These are phyloP conservation scores for Neofusicoccum cordaticola DNA, from an alignment of 2,329 filamentous ascomycete genomes.

Conservation along the genomic window DNA sequence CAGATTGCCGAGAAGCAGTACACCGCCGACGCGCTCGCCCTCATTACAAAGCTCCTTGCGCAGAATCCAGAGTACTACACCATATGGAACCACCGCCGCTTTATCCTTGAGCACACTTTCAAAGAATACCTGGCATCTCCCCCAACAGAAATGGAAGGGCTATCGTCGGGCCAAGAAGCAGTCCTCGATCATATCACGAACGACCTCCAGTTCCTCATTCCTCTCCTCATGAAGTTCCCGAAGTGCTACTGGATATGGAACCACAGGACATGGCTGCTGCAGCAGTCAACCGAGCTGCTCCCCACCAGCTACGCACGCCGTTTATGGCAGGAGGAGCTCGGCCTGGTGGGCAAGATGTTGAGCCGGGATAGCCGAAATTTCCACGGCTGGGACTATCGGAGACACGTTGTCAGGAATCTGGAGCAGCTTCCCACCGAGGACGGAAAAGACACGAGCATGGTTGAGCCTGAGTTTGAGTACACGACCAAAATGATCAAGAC, in stretches of 20 bases:
- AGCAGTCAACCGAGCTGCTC: slow-evolving; percentile 66
- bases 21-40: slow-evolving; percentile 58
- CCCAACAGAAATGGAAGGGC: slow-evolving; percentile 40
- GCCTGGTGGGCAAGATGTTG: slow-evolving; percentile 83
- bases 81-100: slow-evolving; percentile 83
- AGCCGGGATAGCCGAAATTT: slow-evolving; percentile 85
- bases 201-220: slow-evolving; percentile 80
- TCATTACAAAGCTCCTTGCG: slow-evolving; percentile 69
- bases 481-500: slow-evolving; percentile 81
- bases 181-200: slow-evolving; percentile 59
- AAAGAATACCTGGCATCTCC: slow-evolving; percentile 2
- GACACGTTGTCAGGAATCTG: slow-evolving; percentile 72
- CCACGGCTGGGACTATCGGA: slow-evolving; percentile 91
- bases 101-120: slow-evolving; percentile 64
- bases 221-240: slow-evolving; percentile 78
- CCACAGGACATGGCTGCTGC: slow-evolving; percentile 81
- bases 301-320: slow-evolving; percentile 54
- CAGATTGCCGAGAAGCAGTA: slow-evolving; percentile 49
- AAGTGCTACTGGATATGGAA: slow-evolving; percentile 99
- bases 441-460: slow-evolving; percentile 54
- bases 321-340: slow-evolving; percentile 83
- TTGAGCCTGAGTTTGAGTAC: slow-evolving; percentile 80
- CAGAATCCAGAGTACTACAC: slow-evolving; percentile 89
- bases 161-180: neutral
- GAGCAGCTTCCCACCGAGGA: slow-evolving; percentile 52